Percentiles rank a stretch among this genome's conserved stretches.
These are phyloP conservation scores for Saccharum hybrid DNA, from an alignment of 202 grass and related monocot species.

Conservation along the genomic window DNA sequence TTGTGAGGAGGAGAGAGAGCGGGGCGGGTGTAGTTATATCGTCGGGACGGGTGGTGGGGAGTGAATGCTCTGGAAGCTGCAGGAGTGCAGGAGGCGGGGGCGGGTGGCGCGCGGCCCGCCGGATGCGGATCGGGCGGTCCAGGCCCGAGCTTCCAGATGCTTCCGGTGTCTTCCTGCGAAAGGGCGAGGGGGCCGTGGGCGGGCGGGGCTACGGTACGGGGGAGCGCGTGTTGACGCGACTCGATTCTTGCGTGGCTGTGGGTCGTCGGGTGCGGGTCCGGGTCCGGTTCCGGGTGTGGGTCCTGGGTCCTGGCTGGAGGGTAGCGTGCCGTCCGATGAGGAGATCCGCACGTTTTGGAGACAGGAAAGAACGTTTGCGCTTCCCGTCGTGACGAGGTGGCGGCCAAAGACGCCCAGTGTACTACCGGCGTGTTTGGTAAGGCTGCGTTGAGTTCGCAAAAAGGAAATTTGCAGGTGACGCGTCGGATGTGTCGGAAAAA, in stretches of 20 bases:
- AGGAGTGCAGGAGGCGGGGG: conserved; percentile 31
- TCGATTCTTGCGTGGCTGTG: background rate
- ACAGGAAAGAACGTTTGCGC: no score
- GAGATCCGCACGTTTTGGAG: background rate
- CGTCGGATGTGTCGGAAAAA: no score
- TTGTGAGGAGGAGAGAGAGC: conserved; percentile 23
- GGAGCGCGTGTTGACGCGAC: conserved; percentile 37
- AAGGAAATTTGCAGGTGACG: no score
- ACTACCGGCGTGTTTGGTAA: no score
- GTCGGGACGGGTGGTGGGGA: conserved; percentile 45
- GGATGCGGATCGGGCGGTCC: conserved; percentile 39
- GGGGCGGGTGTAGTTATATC: conserved; percentile 41
- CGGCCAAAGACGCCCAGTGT: no score
- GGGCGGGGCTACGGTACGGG: background rate
- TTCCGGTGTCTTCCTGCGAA: conserved; percentile 50
- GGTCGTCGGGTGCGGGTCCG: conserved; percentile 3
- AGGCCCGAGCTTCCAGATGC: conserved; percentile 40
- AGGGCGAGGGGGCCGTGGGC: background rate
- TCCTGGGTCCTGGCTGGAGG: background rate
- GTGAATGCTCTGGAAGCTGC: conserved; percentile 54
- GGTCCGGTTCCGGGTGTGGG: background rate
- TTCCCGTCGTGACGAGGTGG: no score
- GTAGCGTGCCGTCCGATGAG: background rate
- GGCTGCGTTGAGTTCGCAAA: no score
- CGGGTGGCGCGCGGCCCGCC: conserved; percentile 9